A percentile compares a stretch with the other conserved stretches of the same genome.
Conservation (phyloP, 805 yeast species). For the Lipomyces kockii region DNA sequence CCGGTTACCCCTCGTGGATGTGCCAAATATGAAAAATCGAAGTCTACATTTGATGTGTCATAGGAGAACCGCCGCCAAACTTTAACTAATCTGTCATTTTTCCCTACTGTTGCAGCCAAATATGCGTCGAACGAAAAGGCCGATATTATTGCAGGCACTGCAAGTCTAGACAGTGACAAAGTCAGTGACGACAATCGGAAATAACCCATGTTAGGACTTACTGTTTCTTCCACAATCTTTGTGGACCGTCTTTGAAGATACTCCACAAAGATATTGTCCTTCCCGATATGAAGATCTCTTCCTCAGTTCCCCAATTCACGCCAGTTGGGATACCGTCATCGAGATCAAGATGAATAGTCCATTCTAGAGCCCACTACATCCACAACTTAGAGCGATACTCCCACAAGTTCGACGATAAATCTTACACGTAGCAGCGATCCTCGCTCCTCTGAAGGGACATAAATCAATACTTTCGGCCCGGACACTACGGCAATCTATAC, state of each 20-base stretch:
- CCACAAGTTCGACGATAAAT: not conserved
- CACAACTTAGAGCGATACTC: not conserved
- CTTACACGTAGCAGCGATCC: constrained; percentile 19
- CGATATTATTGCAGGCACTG: constrained; percentile 63
- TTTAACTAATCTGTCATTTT: constrained; percentile 68
- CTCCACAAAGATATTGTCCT: constrained; percentile 35
- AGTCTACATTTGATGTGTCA: constrained; percentile 60
- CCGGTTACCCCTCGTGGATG: constrained; percentile 64
- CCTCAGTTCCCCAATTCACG: constrained; percentile 34
- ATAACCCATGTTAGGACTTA: constrained; percentile 4
- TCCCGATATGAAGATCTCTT: constrained; percentile 33
- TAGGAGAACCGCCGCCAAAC: constrained; percentile 78
- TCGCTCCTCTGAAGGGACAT: constrained; percentile 22
- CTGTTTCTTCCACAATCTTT: constrained; percentile 31
- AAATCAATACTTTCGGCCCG: constrained; percentile 34
- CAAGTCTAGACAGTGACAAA: constrained; percentile 57
- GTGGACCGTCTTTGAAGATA: constrained; percentile 27
- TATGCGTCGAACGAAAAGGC: constrained; percentile 70
- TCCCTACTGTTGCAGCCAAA: constrained; percentile 66
- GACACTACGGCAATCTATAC: constrained; percentile 36
- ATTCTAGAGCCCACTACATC: constrained; percentile 31
- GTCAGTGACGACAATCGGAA: not conserved
- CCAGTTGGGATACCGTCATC: constrained; percentile 35
- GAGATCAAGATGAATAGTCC: constrained; percentile 31
- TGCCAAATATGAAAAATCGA: constrained; percentile 70